phyloP scores from a whole-genome alignment of 2,329 filamentous ascomycete genomes.

The Trichoderma endophyticum region DNA sequence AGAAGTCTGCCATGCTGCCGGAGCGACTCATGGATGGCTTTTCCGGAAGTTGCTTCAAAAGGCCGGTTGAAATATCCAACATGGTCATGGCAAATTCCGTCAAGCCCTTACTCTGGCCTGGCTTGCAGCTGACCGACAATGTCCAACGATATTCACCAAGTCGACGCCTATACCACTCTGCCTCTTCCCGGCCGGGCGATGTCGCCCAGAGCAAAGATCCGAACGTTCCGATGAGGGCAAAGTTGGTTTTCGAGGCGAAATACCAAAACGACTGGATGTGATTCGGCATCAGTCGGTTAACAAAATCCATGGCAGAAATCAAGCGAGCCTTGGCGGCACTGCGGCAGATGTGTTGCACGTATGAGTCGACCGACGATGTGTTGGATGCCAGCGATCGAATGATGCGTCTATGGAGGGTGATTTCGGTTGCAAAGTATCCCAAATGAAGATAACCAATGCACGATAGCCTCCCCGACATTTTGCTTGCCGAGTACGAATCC shows the following conservation, averaged over 20 bases:
- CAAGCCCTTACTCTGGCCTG: constrained; percentile 55
- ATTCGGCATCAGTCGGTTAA: constrained; percentile 82
- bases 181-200: constrained; percentile 80
- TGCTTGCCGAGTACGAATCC: constrained; percentile 50
- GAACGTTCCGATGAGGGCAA: constrained; percentile 92
- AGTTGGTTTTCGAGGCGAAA: constrained; percentile 83
- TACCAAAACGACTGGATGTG: constrained; percentile 94
- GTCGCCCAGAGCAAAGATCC: constrained; percentile 87
- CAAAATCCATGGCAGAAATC: constrained; percentile 96
- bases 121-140: constrained; percentile 77
- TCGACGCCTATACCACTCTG: constrained; percentile 84
- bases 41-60: constrained; percentile 67
- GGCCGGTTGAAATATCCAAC: constrained; percentile 67
- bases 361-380: constrained; percentile 59
- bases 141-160: constrained; percentile 94
- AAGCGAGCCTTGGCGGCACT: constrained; percentile 90
- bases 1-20: constrained; percentile 49
- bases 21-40: constrained; percentile 64
- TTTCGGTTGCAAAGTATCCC: constrained; percentile 91
- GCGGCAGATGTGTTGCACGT: constrained; percentile 87
- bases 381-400: constrained; percentile 67
- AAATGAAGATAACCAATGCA: constrained; percentile 79
- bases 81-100: constrained; percentile 74
- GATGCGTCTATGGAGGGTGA: constrained; percentile 86
- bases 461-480: constrained; percentile 46